Conservation (phyloP, 176 grass and related monocot species). For the Rhipidocladum racemiflorum region DNA sequence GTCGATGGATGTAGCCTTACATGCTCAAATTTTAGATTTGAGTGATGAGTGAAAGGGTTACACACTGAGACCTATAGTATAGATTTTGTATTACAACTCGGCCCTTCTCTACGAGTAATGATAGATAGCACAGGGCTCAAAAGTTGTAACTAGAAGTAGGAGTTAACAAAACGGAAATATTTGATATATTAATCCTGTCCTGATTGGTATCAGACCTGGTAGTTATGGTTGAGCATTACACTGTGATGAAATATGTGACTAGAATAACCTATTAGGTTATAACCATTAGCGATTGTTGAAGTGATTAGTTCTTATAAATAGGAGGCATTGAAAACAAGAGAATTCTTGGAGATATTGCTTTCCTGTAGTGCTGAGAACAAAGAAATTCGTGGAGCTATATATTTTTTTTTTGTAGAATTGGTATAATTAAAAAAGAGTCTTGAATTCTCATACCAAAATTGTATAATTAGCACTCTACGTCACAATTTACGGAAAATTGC, state of each 20-base stretch:
- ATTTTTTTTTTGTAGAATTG: conserved; percentile 1
- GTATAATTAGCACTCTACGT: neutral
- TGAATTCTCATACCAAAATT: conserved; percentile 7
- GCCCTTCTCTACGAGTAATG: neutral
- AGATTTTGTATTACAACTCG: neutral
- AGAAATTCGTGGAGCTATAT: neutral
- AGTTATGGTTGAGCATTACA: neutral
- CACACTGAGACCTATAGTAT: neutral
- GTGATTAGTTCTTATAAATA: neutral
- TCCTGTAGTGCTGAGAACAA: neutral
- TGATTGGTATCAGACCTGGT: neutral
- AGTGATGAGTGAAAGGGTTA: conserved; percentile 1
- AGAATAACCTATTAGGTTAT: neutral
- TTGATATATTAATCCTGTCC: neutral
- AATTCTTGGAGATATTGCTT: neutral
- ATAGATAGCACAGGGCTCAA: neutral
- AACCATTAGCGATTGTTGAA: neutral
- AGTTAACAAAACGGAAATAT: neutral
- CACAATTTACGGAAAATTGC: neutral
- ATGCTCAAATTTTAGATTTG: neutral
- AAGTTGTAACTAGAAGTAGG: neutral
- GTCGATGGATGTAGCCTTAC: neutral
- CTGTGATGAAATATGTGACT: neutral
- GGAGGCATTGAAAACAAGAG: neutral
- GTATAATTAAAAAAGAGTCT: neutral